Evolutionary conservation across 805 yeast species (phyloP).

Genomic region (Cyberlindnera petersonii): DNA sequence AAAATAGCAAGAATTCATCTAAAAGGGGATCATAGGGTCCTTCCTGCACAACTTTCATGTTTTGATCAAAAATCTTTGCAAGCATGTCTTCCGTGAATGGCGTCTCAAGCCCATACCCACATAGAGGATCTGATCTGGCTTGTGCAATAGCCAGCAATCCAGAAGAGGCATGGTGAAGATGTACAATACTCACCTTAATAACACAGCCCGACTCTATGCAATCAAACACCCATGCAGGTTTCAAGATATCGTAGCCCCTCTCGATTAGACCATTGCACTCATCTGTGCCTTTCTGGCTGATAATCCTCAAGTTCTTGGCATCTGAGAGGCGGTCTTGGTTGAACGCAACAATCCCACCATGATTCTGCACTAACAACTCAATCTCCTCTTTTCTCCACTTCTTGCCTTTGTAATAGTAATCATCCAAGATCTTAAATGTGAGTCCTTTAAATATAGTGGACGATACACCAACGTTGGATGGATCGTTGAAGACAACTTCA

Average conservation of each 20-base stretch:
- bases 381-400: slow-evolving; percentile 36
- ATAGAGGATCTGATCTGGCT: slow-evolving; percentile 45
- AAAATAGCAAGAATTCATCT: slow-evolving; percentile 31
- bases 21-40: slow-evolving; percentile 11
- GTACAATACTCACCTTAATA: slow-evolving; percentile 57
- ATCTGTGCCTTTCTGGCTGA: slow-evolving; percentile 38
- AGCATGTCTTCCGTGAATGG: slow-evolving; percentile 14
- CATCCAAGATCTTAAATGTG: slow-evolving; percentile 52
- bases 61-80: slow-evolving; percentile 16
- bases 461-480: slow-evolving; percentile 18
- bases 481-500: slow-evolving; percentile 24
- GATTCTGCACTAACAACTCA: slow-evolving; percentile 33
- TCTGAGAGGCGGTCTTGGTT: slow-evolving; percentile 28
- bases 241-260: slow-evolving; percentile 57
- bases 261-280: slow-evolving; percentile 37
- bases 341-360: slow-evolving; percentile 48
- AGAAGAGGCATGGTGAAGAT: slow-evolving; percentile 44
- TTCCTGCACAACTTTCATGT: slow-evolving; percentile 4
- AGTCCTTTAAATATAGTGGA: slow-evolving; percentile 41
- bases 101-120: slow-evolving; percentile 57
- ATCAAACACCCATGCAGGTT: slow-evolving; percentile 71
- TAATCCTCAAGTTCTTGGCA: slow-evolving; percentile 25
- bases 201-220: slow-evolving; percentile 43
- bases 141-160: slow-evolving; percentile 25
- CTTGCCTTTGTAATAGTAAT: slow-evolving; percentile 30